These are phyloP conservation scores for Chamaecyparis obtusa DNA, from an alignment of 75 land plant species.

Conservation along the genomic window DNA sequence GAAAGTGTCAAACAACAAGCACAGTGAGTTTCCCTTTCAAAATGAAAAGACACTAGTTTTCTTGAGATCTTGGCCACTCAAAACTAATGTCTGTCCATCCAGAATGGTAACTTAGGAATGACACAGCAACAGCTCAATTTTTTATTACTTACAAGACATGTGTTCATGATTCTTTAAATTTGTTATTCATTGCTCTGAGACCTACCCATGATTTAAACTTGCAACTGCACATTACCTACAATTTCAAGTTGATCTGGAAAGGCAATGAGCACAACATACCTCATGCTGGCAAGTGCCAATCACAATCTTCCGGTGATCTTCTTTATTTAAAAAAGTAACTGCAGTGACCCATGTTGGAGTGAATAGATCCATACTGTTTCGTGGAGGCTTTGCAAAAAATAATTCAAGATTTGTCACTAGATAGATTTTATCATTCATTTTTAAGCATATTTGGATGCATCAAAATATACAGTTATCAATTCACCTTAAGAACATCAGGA, in stretches of 20 bases:
- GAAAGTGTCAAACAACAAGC: neutral
- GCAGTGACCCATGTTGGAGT: conserved; percentile 83
- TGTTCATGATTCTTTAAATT: conserved; percentile 2
- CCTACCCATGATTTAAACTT: neutral
- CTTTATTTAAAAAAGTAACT: conserved; percentile 54
- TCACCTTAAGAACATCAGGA: neutral
- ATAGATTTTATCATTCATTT: neutral
- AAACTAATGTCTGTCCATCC: neutral
- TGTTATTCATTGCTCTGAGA: neutral
- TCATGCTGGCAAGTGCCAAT: conserved; percentile 77
- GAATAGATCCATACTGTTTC: conserved; percentile 68
- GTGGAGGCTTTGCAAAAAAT: conserved; percentile 42
- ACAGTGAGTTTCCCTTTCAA: neutral
- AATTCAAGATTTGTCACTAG: neutral
- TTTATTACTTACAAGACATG: neutral
- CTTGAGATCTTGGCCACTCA: neutral
- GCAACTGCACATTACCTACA: neutral
- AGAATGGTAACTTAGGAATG: neutral
- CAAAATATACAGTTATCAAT: neutral
- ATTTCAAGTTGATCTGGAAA: neutral
- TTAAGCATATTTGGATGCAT: neutral
- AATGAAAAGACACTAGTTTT: neutral
- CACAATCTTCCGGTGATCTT: conserved; percentile 74
- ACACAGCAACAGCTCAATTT: neutral
- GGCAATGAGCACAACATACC: conserved; percentile 30